Conservation (phyloP, 306 rosid genomes). For the Pachyrhizus erosus region DNA sequence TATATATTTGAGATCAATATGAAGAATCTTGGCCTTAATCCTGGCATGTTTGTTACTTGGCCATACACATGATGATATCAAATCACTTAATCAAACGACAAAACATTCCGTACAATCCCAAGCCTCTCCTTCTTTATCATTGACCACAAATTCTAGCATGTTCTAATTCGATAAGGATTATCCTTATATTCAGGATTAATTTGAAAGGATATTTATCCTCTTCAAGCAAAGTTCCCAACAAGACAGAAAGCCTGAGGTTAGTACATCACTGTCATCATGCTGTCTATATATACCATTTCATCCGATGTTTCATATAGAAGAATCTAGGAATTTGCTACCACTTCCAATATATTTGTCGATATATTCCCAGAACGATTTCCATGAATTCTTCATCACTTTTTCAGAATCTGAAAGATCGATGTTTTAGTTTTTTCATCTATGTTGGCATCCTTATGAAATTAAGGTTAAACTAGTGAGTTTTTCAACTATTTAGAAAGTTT, state of each 20-base stretch:
- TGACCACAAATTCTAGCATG: background rate
- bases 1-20: background rate
- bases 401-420: background rate
- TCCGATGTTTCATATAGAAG: slow-evolving; percentile 1
- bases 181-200: background rate
- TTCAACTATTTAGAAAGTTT: too few species aligned
- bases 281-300: background rate
- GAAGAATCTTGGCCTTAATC: background rate
- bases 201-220: slow-evolving; percentile 21
- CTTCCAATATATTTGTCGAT: background rate
- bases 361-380: background rate
- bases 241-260: slow-evolving; percentile 27
- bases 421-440: slow-evolving; percentile 24
- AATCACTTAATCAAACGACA: background rate
- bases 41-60: background rate
- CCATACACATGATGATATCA: background rate
- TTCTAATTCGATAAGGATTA: background rate
- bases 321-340: slow-evolving; percentile 7
- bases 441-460: background rate
- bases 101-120: background rate
- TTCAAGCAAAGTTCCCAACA: slow-evolving; percentile 15
- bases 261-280: slow-evolving; percentile 1
- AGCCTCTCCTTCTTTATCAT: background rate
- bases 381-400: background rate
- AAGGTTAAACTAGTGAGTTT: background rate